Evolutionary conservation across 2,329 filamentous ascomycete genomes (phyloP).

Genomic region (Cryphonectria japonica): DNA sequence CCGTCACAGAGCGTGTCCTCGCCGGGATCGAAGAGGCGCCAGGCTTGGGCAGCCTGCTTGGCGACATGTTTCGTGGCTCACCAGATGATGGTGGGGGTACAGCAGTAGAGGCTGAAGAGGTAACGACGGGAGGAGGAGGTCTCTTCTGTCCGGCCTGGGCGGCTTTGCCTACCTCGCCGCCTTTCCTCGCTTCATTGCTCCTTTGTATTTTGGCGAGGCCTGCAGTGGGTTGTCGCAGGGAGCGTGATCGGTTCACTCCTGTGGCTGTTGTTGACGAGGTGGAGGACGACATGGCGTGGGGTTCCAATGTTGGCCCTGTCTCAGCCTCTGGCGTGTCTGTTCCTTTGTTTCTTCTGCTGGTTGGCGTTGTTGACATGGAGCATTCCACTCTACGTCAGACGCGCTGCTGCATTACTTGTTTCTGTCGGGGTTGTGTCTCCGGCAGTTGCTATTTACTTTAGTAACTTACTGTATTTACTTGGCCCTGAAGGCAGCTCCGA

Average conservation of each 20-base stretch:
- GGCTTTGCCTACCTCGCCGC: conserved; percentile 4
- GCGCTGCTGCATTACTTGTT: neutral
- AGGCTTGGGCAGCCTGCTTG: conserved; percentile 56
- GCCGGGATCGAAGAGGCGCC: conserved; percentile 39
- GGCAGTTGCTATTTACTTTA: neutral
- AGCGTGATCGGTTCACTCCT: conserved; percentile 25
- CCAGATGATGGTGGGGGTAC: neutral
- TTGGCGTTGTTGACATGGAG: too few relatives aligned
- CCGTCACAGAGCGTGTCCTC: conserved; percentile 27
- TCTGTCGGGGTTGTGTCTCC: neutral
- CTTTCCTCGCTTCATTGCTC: conserved; percentile 16
- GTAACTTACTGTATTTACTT: neutral
- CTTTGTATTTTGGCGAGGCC: conserved; percentile 19
- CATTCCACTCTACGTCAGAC: too few relatives aligned
- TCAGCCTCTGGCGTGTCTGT: too few relatives aligned
- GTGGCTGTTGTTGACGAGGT: conserved; percentile 20
- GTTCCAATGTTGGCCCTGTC: neutral
- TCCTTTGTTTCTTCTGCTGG: too few relatives aligned
- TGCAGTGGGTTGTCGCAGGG: conserved; percentile 25
- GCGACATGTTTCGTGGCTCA: conserved; percentile 44
- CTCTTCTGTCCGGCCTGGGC: neutral
- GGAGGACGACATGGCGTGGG: conserved; percentile 20
- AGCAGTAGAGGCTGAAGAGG: conserved; percentile 4
- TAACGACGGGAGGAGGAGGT: neutral
- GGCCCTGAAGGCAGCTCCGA: neutral